Base-by-base conservation (phyloP, 1,139 yeast genomes). In the Geotrichum restrictum region DNA sequence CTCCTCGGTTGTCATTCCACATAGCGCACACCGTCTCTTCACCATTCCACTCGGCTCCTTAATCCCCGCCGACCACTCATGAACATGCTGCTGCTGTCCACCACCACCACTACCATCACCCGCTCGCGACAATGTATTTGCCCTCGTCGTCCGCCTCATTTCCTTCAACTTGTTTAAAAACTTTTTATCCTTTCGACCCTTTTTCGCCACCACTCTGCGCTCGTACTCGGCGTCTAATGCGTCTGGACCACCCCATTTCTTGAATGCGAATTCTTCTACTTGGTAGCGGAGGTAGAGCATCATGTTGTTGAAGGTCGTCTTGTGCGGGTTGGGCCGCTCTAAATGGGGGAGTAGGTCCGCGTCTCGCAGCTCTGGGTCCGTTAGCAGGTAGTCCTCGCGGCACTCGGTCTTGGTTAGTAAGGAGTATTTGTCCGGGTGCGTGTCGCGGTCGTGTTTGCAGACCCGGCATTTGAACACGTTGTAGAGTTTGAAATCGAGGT, bases 241-340 rank as follows among this genome's bases (percentile, higher is more conserved):
- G 48, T 89, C 96, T 3, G 85, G 78, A 0, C 95, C 85, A 1
- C 95, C 96, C 99, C 99, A 94, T 69, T 93, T 93, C 65, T 85
- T 83, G 73, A 83, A 87, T 0, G 98, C 96, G 70, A 78, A 87
- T 62, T 84, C 88, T 67, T 94, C 98, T 14, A 93, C 91, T 64
- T 94, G 98, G 62, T 82, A 86, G 55, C 98, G 74, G 47, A 93
- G 70, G 68, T 83, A 94, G 52, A 94, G 74, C 75, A 89, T 96
- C 99, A 94, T 94, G 64, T 94, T 78, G 49, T 91, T 85, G 69
- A 82, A 94, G 0, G 87, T 83, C 2, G 82, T 81, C 45, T 94
- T 89, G 69, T 93, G 96, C 0, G 99, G 99, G 64, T 94, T 94
- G 6, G 96, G 91, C 62, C 91, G 87, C 60, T 89, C 96, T 56